Evolutionary conservation across 1,284 basidiomycete genomes (phyloP), one percentile per base, ranked within the genome.

Genomic region (Vanrija humicola): DNA sequence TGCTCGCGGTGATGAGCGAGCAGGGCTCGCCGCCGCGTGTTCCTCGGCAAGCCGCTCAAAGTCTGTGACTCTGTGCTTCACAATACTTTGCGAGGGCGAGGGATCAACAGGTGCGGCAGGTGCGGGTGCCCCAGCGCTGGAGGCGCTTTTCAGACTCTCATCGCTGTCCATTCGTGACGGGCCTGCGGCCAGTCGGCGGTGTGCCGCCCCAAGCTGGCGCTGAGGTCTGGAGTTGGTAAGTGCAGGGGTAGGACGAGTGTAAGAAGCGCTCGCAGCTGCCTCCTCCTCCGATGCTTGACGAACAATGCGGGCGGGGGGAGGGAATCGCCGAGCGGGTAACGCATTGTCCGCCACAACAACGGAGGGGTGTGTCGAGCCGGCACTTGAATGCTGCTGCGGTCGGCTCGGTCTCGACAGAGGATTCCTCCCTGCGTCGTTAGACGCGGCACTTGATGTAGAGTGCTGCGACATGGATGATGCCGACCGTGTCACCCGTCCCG

Each of bases 391-490:
- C 34, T 34, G 56, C 9, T 34, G 38, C 7, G 68, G 66, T 23
- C 68, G 54, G 8, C 52, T 46, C 10, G 66, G 68, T 43, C 61
- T 63, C 15, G 59, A 59, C 10, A 65, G 45, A 1, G 63, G 58
- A 9, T 64, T 62, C 18, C 16, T 38, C 39, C 19, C 12, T 52
- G 38, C 38, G 46, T 38, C 34, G 21, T 9, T 44, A 15, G 12
- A 34, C 14, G n/a, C 12, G n/a, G 29, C 10, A 18, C 18, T 18
- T 8, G 26, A 48, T 28, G 28, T 5, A 46, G 25, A 26, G 42
- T 34, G 29, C 26, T 26, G 48, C 40, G 18, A 21, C 34, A 39
- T 18, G 16, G 46, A 26, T 12, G 43, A 46, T n/a, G 39, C 34
- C 23, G 51, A 52, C 1, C 44, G 51, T 3, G 45, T 46, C 1